Evolutionary conservation across 495 filamentous ascomycete genomes (phyloP).

Genomic region (Penicillium argentinense): DNA sequence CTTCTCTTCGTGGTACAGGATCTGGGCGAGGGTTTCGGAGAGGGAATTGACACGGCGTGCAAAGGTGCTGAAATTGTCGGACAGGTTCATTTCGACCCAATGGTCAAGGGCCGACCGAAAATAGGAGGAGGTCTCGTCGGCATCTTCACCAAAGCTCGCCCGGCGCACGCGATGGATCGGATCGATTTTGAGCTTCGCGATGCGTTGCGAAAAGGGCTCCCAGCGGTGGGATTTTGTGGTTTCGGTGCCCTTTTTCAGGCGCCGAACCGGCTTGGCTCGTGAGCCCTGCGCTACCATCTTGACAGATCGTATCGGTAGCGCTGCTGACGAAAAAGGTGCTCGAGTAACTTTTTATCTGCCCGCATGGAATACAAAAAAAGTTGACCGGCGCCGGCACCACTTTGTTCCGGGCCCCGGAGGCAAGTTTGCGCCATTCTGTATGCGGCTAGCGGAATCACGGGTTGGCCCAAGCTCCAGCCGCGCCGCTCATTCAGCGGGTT

Average conservation of each 20-base stretch:
- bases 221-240: slow-evolving; percentile 82
- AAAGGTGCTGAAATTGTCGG: slow-evolving; percentile 74
- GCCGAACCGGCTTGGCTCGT: slow-evolving; percentile 63
- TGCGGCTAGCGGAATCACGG: slow-evolving; percentile 29
- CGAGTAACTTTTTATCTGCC: slow-evolving; percentile 22
- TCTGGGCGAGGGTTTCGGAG: slow-evolving; percentile 86
- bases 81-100: slow-evolving; percentile 90
- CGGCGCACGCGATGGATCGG: slow-evolving; percentile 83
- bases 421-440: slow-evolving; percentile 1
- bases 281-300: slow-evolving; percentile 62
- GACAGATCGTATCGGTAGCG: slow-evolving; percentile 27
- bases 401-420: slow-evolving; percentile 31
- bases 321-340: slow-evolving; percentile 28
- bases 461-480: slow-evolving; percentile 40
- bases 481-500: slow-evolving; percentile 5
- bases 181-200: slow-evolving; percentile 91
- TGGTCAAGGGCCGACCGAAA: slow-evolving; percentile 77
- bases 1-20: slow-evolving; percentile 80
- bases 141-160: slow-evolving; percentile 70
- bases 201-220: slow-evolving; percentile 89
- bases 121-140: slow-evolving; percentile 74
- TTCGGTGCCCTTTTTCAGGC: slow-evolving; percentile 60
- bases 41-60: slow-evolving; percentile 67
- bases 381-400: slow-evolving; percentile 36
- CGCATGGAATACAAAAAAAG: slow-evolving; percentile 47